Base-by-base conservation (phyloP, 2,329 filamentous ascomycete species). In the Dryadomyces quercus-mongolicae region DNA sequence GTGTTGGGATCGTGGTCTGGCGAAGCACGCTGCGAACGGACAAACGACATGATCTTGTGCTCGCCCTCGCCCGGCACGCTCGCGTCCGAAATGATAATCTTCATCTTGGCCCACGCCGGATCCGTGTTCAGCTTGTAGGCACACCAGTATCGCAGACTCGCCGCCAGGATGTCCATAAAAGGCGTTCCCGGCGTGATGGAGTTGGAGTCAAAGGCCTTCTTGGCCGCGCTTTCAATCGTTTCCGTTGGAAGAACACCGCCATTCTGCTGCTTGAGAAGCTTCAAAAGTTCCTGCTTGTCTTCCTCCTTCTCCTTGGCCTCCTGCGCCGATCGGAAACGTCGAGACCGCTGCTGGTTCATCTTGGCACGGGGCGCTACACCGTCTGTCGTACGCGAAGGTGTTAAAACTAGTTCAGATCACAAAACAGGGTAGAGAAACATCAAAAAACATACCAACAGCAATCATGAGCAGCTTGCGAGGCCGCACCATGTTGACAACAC, bases 11-110 rank as follows among this genome's bases (percentile, higher is more conserved):
- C 85, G 68, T 98, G 90, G 60, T 94, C 85, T 5, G 91, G 85
- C 53, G 88, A 93, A 51, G 86, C 82, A 63, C 93, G 84, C 70
- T 98, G 94, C 42, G 92, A 95, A 63, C 93, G 85, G 60, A 98
- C 82, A 67, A 97, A 98, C 62, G 93, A 85, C 93, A 98, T 98
- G 65, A 98, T 97, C 71, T 98, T 98, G 70, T 98, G 93, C 72
- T 98, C 93, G 67, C 93, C 93, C 72, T 98, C 93, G 66, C 93
- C 93, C 54, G 93, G 93, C 43, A 98, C 91, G 44, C 92, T 96
- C 53, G 93, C 92, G 74, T 98, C 93, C 9, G 93, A 98, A 61
- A 98, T 97, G 69, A 98, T 94, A 68, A 98, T 81, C 76, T 98
- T 98, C 68, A 96, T 76, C 67, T 90, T 90, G 58, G 87, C 88